These are phyloP conservation scores for Aspergillus bridgeri DNA, from an alignment of 495 filamentous ascomycete genomes.

Conservation along the genomic window DNA sequence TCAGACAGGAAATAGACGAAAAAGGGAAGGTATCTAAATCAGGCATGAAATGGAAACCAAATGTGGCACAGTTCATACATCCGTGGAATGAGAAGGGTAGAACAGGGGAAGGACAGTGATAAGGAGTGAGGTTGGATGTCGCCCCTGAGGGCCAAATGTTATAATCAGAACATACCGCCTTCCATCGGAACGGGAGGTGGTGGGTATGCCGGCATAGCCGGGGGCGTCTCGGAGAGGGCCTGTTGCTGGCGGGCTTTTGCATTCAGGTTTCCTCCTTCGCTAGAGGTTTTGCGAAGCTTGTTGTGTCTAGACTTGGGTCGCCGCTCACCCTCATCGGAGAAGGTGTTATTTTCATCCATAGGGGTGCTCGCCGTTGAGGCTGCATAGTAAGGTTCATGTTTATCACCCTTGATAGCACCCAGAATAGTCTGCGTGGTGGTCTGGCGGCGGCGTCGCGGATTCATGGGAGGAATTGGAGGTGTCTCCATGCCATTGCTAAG, in stretches of 20 bases:
- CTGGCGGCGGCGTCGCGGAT: constrained; percentile 62
- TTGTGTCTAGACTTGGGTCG: constrained; percentile 37
- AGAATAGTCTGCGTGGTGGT: constrained; percentile 52
- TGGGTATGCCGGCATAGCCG: constrained; percentile 36
- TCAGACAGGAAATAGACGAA: constrained; percentile 21
- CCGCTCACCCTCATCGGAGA: constrained; percentile 51
- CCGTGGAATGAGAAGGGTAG: background rate
- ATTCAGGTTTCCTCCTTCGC: constrained; percentile 44
- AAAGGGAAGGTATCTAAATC: constrained; percentile 29
- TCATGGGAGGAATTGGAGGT: constrained; percentile 67
- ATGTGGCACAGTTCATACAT: background rate
- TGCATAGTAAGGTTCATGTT: constrained; percentile 27
- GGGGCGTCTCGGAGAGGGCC: constrained; percentile 27
- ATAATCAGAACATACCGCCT: constrained; percentile 44
- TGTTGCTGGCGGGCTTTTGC: constrained; percentile 41
- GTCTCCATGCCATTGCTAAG: constrained; percentile 38
- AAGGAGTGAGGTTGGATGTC: constrained; percentile 4
- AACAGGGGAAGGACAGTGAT: constrained; percentile 18
- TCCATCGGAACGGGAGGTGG: constrained; percentile 38
- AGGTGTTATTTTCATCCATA: constrained; percentile 45
- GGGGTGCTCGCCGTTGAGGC: constrained; percentile 25
- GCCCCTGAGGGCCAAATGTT: background rate
- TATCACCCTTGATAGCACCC: constrained; percentile 46
- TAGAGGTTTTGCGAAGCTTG: constrained; percentile 52
- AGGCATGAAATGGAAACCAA: constrained; percentile 8